Base-by-base conservation (phyloP, 2,329 filamentous ascomycete genomes). In the Fusarium circinatum region DNA sequence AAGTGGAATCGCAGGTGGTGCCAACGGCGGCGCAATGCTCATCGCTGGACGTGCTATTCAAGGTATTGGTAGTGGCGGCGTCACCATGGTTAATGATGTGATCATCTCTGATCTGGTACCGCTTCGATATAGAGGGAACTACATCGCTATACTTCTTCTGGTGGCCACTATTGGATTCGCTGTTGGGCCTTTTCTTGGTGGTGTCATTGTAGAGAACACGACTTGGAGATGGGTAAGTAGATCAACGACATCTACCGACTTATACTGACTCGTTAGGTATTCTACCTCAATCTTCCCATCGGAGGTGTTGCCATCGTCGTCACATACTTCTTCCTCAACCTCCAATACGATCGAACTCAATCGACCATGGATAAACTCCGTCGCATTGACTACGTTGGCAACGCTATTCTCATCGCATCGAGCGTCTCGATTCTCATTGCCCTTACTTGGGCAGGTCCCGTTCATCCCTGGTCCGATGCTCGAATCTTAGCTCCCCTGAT, bases 81-180 rank as follows among this genome's bases (percentile, higher is more conserved):
- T 80, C 0, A 71, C 63, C 14, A 73, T 79, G 86, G 66, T 80
- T 75, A 64, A 75, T 82, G 78, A 80, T 51, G 72, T 80, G 34
- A 75, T 81, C 38, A 68, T 81, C 8, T 79, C 82, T 22, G 88
- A 90, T 64, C 76, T 89, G 8, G 83, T 89, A 0, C 86, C 87
- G 0, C 76, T 89, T 6, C 79, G 84, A 8, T 80, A 88, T 59
- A 78, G 87, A 52, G 84, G 84, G 1, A 82, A 82, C 14, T 88
- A 84, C 55, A 78, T 84, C 36, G 80, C 78, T 6, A 76, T 83
- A 3, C 69, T 85, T 6, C 68, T 83, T 8, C 51, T 79, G 4
- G 74, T 82, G 0, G 79, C 77, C 51, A 79, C 79, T 6, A 65
- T 85, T n/a, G 84, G 83, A 0, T 80, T 79, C 18, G 78, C 78